A percentile compares a stretch with the other conserved stretches of the same genome.
These are phyloP conservation scores for Salvia splendens DNA, from an alignment of 257 asterid species.

Conservation along the genomic window DNA sequence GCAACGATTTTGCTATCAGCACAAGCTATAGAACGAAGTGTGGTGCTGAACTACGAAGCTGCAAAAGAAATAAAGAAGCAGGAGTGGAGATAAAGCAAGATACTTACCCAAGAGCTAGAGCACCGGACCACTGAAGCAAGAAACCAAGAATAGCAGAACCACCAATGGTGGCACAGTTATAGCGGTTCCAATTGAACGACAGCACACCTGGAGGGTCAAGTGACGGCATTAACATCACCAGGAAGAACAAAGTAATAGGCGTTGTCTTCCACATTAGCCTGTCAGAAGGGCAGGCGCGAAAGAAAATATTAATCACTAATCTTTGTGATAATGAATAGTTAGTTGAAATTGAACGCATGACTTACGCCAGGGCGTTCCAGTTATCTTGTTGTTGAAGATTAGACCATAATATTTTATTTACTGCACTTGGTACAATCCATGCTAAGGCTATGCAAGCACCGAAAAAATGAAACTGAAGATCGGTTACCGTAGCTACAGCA, in stretches of 20 bases:
- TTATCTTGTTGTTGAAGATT: conserved; percentile 94
- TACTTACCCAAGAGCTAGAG: conserved; percentile 93
- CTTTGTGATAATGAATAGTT: conserved; percentile 15
- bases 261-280: conserved; percentile 99
- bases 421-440: conserved; percentile 94
- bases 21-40: not conserved
- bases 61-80: conserved; percentile 7
- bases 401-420: conserved; percentile 90
- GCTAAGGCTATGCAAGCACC: conserved; percentile 96
- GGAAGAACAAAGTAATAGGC: conserved; percentile 85
- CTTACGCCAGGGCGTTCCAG: conserved; percentile 95
- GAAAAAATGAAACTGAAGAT: conserved; percentile 87
- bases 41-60: conserved; percentile 7
- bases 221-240: conserved; percentile 85
- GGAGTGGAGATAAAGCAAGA: conserved; percentile 12
- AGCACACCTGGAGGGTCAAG: conserved; percentile 96
- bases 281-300: conserved; percentile 24
- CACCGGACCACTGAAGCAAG: conserved; percentile 99
- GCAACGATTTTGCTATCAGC: not conserved
- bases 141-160: conserved; percentile 90
- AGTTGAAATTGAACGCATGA: conserved; percentile 11
- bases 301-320: conserved; percentile 7
- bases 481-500: conserved; percentile 92
- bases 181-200: conserved; percentile 66
- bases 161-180: conserved; percentile 61